phyloP scores from a whole-genome alignment of 2,329 filamentous ascomycete genomes.

The Thielaviopsis populi region DNA sequence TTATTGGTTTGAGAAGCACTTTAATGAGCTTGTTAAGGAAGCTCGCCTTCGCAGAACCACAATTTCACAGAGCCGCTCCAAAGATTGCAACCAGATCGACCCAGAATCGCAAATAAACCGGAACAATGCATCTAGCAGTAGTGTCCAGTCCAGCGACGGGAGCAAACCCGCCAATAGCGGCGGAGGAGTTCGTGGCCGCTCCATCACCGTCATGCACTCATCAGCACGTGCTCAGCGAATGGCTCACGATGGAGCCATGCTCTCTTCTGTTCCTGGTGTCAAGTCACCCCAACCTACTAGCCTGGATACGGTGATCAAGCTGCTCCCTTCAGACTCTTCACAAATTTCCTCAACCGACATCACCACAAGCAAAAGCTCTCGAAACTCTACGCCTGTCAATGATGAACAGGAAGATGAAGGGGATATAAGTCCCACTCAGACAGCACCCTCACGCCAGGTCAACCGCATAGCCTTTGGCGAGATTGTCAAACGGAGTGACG shows the following conservation, averaged over 20 bases:
- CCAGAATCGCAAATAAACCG: constrained; percentile 16
- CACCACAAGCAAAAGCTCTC: constrained; percentile 8
- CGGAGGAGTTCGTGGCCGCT: constrained; percentile 46
- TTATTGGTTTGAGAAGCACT: constrained; percentile 97
- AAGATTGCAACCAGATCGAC: constrained; percentile 23
- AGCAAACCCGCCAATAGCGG: neutral
- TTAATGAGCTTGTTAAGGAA: constrained; percentile 68
- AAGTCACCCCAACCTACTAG: constrained; percentile 26
- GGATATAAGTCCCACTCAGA: constrained; percentile 10
- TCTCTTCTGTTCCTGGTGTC: constrained; percentile 12
- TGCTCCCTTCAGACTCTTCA: constrained; percentile 9
- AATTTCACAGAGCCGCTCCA: constrained; percentile 37
- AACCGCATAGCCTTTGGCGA: constrained; percentile 50
- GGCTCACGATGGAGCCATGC: constrained; percentile 41
- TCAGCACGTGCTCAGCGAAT: constrained; percentile 40
- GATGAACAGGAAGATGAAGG: neutral
- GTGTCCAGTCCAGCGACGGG: neutral
- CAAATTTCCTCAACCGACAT: constrained; percentile 6
- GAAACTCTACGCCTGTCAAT: constrained; percentile 5
- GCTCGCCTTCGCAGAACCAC: constrained; percentile 51
- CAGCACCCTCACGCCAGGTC: neutral
- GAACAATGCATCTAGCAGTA: constrained; percentile 15
- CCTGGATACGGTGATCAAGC: constrained; percentile 22
- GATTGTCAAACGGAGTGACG: constrained; percentile 46
- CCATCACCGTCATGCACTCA: constrained; percentile 51